A percentile compares a stretch with the other conserved stretches of the same genome.
Evolutionary conservation across 2,329 filamentous ascomycete genomes (phyloP).

Genomic region (Cladosporium austrohemisphaericum): DNA sequence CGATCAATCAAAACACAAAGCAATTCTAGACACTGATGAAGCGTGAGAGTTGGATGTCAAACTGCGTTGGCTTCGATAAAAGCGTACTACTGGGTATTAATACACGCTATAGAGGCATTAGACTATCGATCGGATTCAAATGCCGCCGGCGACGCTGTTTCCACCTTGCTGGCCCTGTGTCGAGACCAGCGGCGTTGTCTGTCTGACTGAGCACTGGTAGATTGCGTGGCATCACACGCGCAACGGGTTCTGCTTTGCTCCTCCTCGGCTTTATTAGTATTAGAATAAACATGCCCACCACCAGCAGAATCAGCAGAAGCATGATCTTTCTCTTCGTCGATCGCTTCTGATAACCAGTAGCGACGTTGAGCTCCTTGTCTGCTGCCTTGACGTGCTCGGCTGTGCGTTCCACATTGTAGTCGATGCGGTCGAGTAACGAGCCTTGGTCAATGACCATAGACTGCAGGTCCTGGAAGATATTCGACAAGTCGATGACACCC

Average conservation of each 20-base stretch:
- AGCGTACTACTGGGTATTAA: not conserved
- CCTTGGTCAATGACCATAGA: constrained; percentile 68
- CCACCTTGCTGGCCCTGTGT: constrained; percentile 20
- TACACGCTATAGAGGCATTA: constrained; percentile 11
- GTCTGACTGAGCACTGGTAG: not conserved
- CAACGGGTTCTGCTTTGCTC: constrained; percentile 17
- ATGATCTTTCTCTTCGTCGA: constrained; percentile 91
- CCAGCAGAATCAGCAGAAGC: constrained; percentile 76
- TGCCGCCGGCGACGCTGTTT: constrained; percentile 23
- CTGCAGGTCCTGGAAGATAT: constrained; percentile 95
- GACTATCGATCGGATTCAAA: not conserved
- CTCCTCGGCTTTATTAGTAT: constrained; percentile 73
- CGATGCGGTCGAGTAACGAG: constrained; percentile 50
- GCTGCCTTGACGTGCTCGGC: constrained; percentile 87
- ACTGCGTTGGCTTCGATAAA: no score
- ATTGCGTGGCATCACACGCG: not conserved
- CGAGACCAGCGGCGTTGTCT: not conserved
- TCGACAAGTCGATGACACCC: constrained; percentile 93
- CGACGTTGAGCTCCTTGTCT: constrained; percentile 83
- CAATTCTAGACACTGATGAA: no score
- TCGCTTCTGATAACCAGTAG: constrained; percentile 82
- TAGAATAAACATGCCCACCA: constrained; percentile 82
- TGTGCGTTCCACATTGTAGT: constrained; percentile 95
- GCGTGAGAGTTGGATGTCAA: no score
- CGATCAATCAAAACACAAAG: no score